Conservation (phyloP, 1,284 basidiomycete genomes). For the Flammula alnicola region DNA sequence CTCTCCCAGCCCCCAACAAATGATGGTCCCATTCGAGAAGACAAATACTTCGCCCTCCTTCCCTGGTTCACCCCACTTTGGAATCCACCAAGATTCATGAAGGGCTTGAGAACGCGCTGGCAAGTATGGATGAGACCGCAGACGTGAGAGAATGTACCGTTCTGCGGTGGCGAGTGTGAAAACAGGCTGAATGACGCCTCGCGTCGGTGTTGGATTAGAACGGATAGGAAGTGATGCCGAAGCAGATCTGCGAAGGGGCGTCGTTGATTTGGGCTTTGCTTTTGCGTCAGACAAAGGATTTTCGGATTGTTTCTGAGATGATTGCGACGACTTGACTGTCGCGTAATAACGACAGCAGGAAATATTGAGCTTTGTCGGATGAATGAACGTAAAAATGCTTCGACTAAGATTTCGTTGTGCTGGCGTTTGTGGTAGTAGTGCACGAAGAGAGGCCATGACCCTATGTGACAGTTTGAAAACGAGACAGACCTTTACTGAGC, state of each 20-base stretch:
- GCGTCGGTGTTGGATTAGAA: conserved; percentile 77
- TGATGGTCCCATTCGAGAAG: conserved; percentile 84
- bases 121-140: conserved; percentile 53
- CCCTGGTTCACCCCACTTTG: conserved; percentile 64
- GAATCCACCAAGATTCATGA: conserved; percentile 80
- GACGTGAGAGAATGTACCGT: conserved; percentile 64
- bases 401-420: background rate
- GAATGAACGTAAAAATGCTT: background rate
- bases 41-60: conserved; percentile 86
- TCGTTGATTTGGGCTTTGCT: conserved; percentile 74
- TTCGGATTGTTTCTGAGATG: conserved; percentile 6
- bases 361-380: background rate
- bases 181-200: conserved; percentile 73
- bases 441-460: conserved; percentile 7
- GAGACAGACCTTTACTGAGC: too few species aligned
- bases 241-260: conserved; percentile 74
- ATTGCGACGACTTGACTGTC: background rate
- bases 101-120: conserved; percentile 59
- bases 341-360: conserved; percentile 5
- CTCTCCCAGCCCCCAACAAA: conserved; percentile 88
- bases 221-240: conserved; percentile 81
- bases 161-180: conserved; percentile 80
- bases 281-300: conserved; percentile 45
- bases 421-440: background rate
- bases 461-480: too few species aligned